Conservation (phyloP, 768 basidiomycete genomes). For the Lactarius hengduanensis region DNA sequence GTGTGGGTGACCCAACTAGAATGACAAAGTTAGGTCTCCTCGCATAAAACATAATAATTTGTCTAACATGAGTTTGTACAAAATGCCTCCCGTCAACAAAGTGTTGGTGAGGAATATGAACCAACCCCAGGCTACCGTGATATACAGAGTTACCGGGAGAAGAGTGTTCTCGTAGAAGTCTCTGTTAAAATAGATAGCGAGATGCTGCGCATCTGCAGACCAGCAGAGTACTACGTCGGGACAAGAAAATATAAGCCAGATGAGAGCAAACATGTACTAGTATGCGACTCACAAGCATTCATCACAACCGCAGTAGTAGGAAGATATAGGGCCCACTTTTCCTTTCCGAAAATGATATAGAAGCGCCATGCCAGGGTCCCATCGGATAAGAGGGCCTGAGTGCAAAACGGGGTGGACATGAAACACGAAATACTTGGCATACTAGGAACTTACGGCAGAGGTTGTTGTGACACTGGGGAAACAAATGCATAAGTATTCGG, state of each 20-base stretch:
- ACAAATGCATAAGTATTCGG: neutral
- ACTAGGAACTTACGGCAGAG: neutral
- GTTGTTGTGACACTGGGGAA: slow-evolving; percentile 18
- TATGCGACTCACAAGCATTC: slow-evolving; percentile 27
- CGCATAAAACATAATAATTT: neutral
- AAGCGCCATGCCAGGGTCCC: slow-evolving; percentile 33
- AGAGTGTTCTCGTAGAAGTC: slow-evolving; percentile 25
- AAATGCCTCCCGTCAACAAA: slow-evolving; percentile 29
- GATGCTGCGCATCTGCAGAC: slow-evolving; percentile 28
- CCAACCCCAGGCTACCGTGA: slow-evolving; percentile 34
- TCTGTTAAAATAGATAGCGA: slow-evolving; percentile 25
- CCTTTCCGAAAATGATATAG: slow-evolving; percentile 27
- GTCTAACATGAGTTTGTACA: slow-evolving; percentile 30
- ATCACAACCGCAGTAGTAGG: slow-evolving; percentile 24
- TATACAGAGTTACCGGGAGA: slow-evolving; percentile 26
- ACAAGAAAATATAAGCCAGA: neutral
- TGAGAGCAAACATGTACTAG: neutral
- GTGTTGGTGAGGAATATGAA: slow-evolving; percentile 32
- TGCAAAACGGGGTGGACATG: neutral
- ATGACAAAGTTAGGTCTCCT: neutral
- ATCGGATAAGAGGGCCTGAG: slow-evolving; percentile 31
- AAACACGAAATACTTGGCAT: neutral
- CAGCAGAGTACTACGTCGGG: slow-evolving; percentile 29
- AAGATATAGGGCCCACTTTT: slow-evolving; percentile 31
- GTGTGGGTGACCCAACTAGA: neutral